Conservation (phyloP, 108 stramenopile species). For the Nitzschia putrida region DNA sequence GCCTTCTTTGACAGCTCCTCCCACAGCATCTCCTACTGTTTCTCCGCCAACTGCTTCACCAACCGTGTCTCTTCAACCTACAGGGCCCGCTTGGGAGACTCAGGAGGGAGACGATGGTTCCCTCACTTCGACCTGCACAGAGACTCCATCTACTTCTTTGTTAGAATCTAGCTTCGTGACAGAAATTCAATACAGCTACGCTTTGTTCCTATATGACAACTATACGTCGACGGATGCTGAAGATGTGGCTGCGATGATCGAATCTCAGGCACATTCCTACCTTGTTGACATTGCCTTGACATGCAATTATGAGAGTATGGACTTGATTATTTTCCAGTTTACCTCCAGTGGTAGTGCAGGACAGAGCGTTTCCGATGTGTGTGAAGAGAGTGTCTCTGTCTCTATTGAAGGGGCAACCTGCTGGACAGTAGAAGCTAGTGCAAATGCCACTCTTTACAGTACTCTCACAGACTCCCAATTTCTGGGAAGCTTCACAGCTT, state of each 20-base stretch:
- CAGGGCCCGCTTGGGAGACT: neutral
- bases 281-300: neutral
- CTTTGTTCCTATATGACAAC: constrained; percentile 1
- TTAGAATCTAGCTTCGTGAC: neutral
- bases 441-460: neutral
- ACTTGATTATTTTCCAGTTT: neutral
- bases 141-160: neutral
- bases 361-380: neutral
- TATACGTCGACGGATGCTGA: neutral
- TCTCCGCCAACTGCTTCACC: neutral
- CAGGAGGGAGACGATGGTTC: neutral
- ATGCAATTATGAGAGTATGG: constrained; percentile 1
- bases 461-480: neutral
- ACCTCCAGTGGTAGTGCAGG: neutral
- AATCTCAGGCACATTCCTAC: neutral
- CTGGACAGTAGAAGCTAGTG: neutral
- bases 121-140: neutral
- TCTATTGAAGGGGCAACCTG: neutral
- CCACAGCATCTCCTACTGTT: neutral
- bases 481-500: neutral
- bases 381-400: neutral
- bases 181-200: constrained; percentile 11
- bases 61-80: neutral
- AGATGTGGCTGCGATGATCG: neutral
- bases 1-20: neutral